Evolutionary conservation across 495 filamentous ascomycete species (phyloP).

Genomic region (Penicillium pulvis): DNA sequence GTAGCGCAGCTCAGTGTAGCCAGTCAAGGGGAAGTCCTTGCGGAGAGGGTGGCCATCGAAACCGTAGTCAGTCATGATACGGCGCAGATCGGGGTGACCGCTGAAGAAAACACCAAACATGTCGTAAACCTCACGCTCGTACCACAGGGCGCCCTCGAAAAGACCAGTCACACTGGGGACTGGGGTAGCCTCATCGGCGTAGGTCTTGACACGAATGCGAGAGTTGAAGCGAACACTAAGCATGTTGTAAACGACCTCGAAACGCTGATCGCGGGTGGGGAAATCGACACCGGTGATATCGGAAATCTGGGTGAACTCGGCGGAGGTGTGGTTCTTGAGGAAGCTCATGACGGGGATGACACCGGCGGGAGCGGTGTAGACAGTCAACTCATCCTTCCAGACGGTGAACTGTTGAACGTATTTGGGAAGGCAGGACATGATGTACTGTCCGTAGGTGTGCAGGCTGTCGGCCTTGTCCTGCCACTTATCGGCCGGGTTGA

Average conservation of each 20-base stretch:
- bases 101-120: conserved; percentile 97
- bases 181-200: conserved; percentile 94
- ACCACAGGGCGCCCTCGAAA: conserved; percentile 98
- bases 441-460: conserved; percentile 93
- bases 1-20: conserved; percentile 97
- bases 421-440: conserved; percentile 95
- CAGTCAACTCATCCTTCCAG: conserved; percentile 97
- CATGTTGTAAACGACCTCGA: conserved; percentile 98
- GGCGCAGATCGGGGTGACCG: conserved; percentile 91
- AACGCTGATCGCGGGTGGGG: conserved; percentile 89
- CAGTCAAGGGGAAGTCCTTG: conserved; percentile 98
- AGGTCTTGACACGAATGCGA: conserved; percentile 97
- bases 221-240: conserved; percentile 95
- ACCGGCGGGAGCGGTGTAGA: conserved; percentile 86
- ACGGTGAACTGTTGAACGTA: conserved; percentile 99
- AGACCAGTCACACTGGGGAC: conserved; percentile 84
- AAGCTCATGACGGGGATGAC: conserved; percentile 91
- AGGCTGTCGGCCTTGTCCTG: conserved; percentile 77
- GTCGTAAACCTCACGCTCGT: conserved; percentile 97
- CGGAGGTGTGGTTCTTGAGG: conserved; percentile 95
- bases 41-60: conserved; percentile 97
- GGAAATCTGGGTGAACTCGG: conserved; percentile 91
- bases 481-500: conserved; percentile 95
- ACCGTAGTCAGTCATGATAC: conserved; percentile 99
- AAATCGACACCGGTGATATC: conserved; percentile 96